phyloP scores from a whole-genome alignment of 1,139 yeast species.

The Pneumocystis carinii region DNA sequence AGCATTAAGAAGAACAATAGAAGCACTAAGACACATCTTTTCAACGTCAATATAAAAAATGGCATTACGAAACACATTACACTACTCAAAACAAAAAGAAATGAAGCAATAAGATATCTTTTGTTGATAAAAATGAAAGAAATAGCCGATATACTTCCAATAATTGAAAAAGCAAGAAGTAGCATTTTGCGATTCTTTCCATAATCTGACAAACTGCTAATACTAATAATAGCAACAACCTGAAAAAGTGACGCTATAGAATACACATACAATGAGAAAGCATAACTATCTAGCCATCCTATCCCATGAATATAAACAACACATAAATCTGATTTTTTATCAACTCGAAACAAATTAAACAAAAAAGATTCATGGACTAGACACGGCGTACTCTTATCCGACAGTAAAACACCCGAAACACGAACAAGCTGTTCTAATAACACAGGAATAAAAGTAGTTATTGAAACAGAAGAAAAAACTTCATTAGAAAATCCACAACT shows the following conservation, averaged over 20 bases:
- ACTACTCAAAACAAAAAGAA: constrained; percentile 44
- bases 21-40: constrained; percentile 45
- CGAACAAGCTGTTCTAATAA: constrained; percentile 1
- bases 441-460: not conserved
- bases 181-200: constrained; percentile 34
- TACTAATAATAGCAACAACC: constrained; percentile 47
- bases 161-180: constrained; percentile 37
- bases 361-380: not conserved
- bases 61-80: constrained; percentile 19
- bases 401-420: not conserved
- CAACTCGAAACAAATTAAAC: not conserved
- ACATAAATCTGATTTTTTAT: constrained; percentile 23
- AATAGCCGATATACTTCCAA: constrained; percentile 41
- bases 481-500: not conserved
- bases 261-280: constrained; percentile 54
- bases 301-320: constrained; percentile 35
- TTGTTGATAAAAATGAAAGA: constrained; percentile 30
- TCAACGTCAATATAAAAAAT: not conserved
- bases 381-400: not conserved
- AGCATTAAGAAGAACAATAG: constrained; percentile 62
- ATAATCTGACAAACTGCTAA: constrained; percentile 53
- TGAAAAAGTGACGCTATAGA: constrained; percentile 50
- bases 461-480: not conserved
- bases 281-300: constrained; percentile 44
- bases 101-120: constrained; percentile 40